Conservation (phyloP, 305 asterid species). For the Rubia tinctorum region DNA sequence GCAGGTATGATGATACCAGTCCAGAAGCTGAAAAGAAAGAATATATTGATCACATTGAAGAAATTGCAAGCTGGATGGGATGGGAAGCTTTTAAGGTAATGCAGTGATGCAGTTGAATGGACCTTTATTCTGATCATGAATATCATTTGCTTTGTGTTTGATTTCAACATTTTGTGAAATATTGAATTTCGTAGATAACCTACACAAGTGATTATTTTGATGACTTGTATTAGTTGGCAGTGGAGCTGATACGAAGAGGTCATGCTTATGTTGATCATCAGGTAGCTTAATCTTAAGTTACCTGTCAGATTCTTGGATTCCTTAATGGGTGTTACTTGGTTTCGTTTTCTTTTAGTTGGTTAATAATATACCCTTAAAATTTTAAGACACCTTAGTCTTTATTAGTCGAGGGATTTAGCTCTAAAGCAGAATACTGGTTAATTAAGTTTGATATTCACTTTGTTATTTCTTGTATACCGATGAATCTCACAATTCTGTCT, state of each 20-base stretch:
- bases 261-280: slow-evolving; percentile 98
- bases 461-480: neutral
- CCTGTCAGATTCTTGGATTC: neutral
- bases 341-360: neutral
- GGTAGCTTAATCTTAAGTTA: slow-evolving; percentile 31
- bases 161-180: slow-evolving; percentile 15
- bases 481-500: slow-evolving; percentile 19
- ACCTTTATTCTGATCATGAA: neutral
- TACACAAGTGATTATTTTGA: slow-evolving; percentile 93
- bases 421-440: neutral
- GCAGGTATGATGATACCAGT: slow-evolving; percentile 32
- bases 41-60: slow-evolving; percentile 85
- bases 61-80: slow-evolving; percentile 97
- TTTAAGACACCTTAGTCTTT: neutral
- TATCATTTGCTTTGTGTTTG: neutral
- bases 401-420: neutral
- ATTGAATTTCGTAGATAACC: slow-evolving; percentile 55
- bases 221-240: slow-evolving; percentile 85
- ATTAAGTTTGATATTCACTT: neutral
- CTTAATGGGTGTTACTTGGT: neutral
- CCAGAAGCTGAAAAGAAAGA: slow-evolving; percentile 99
- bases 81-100: slow-evolving; percentile 94
- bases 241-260: slow-evolving; percentile 76
- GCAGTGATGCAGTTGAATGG: slow-evolving; percentile 9
- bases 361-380: neutral